Base-by-base conservation (phyloP, 345 rosid genomes). In the Lumnitzera racemosa region DNA sequence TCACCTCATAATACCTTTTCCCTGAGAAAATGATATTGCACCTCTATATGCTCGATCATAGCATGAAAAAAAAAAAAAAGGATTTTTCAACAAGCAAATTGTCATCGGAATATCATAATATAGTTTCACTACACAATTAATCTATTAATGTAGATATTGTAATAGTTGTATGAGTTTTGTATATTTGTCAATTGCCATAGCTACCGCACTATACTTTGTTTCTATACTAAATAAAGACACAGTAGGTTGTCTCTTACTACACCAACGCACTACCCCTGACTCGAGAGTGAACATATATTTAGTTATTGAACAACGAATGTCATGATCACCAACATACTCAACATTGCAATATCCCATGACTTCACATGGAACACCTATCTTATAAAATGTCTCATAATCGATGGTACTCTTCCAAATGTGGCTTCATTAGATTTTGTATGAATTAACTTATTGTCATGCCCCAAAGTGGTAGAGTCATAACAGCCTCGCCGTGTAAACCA, bases 261-360 rank as follows among this genome's bases (percentile, higher is more conserved):
- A 53, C 65, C 60, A 70, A 13, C 61, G 53, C 20, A 64, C 16
- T 3, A 49, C 64, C 7, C 16, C n/a, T 7, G 13, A 57, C 8
- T 50, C 3, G 36, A n/a, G 11, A 20, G 8, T 13, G 47, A 47
- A 58, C 43, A 31, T 43, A 31, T 63, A 46, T 17, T 25, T 12
- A n/a, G 29, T 41, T 12, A 27, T 65, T 5, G 49, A 49, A 27
- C 4, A 11, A n/a, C 8, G 9, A 6, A 29, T 16, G 12, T 53
- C 31, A n/a, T 55, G 29, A n/a, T 47, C 24, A 24, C 31, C 25
- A 10, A 13, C 59, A 29, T 63, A 20, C 0, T 20, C 20, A 20
- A 20, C 20, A 20, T 20, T 12, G 3, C 10, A 11, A 41, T 13
- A 67, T 8, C 57, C 20, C 12, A 11, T 17, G 3, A 67, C 5